A percentile compares a stretch with the other conserved stretches of the same genome.
Conservation (phyloP, 306 rosid genomes). For the Quercus gilva region DNA sequence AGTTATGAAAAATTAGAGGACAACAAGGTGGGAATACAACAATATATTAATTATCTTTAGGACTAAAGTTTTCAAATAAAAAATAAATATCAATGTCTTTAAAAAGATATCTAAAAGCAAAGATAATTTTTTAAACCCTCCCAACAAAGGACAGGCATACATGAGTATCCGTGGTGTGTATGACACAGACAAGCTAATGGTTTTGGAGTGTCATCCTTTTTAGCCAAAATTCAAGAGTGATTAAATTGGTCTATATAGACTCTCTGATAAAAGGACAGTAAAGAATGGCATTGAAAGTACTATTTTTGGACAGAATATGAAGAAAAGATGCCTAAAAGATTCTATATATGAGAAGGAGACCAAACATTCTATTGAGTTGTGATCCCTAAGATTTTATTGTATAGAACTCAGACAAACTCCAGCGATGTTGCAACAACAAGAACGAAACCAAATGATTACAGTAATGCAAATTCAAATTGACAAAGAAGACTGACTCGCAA, state of each 20-base stretch:
- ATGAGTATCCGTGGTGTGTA: too few relatives aligned
- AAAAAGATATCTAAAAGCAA: too few relatives aligned
- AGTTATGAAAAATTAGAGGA: too few relatives aligned
- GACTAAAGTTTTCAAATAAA: too few relatives aligned
- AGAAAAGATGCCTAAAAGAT: background rate
- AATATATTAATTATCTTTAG: too few relatives aligned
- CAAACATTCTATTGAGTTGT: background rate
- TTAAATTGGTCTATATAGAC: background rate
- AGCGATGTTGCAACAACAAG: background rate
- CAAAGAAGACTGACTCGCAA: background rate
- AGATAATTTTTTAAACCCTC: too few relatives aligned
- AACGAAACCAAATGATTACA: background rate
- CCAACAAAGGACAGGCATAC: too few relatives aligned
- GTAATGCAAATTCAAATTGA: background rate
- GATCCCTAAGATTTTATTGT: background rate
- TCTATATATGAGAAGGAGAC: too few relatives aligned
- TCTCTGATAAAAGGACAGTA: background rate
- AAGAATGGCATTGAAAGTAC: background rate
- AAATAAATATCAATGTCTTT: too few relatives aligned
- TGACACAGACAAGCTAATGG: too few relatives aligned
- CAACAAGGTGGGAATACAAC: too few relatives aligned
- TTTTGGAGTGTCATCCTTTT: too few relatives aligned
- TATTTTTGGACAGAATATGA: background rate
- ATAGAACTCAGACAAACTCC: background rate
- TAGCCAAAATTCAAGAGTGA: background rate